A percentile compares a stretch with the other conserved stretches of the same genome.
Evolutionary conservation across 73 alveolate genomes (phyloP).

Genomic region (Paramecium bursaria): DNA sequence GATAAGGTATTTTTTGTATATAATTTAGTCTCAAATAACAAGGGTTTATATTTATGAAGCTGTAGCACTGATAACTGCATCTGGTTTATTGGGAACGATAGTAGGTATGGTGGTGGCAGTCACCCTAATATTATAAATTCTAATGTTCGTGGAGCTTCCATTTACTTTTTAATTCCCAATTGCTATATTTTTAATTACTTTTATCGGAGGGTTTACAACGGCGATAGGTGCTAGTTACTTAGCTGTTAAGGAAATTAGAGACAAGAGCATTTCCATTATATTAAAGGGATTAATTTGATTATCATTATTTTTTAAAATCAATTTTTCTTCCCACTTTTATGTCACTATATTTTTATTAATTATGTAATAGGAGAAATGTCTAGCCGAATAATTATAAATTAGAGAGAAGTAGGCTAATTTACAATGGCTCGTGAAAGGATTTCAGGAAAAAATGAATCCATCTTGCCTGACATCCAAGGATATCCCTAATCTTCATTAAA

Average conservation of each 20-base stretch:
- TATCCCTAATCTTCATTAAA: too few relatives aligned
- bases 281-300: constrained; percentile 80
- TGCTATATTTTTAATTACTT: constrained; percentile 79
- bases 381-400: too few relatives aligned
- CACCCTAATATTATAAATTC: constrained; percentile 89
- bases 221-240: constrained; percentile 89
- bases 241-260: constrained; percentile 90
- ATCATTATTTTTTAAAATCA: too few relatives aligned
- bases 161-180: constrained; percentile 92
- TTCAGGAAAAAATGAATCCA: too few relatives aligned
- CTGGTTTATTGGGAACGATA: constrained; percentile 88
- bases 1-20: too few relatives aligned
- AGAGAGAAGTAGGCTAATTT: too few relatives aligned
- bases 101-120: constrained; percentile 93
- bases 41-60: constrained; percentile 95
- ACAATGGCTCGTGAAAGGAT: too few relatives aligned
- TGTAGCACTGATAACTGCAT: constrained; percentile 82
- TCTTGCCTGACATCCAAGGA: too few relatives aligned
- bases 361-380: too few relatives aligned
- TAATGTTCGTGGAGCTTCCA: constrained; percentile 93
- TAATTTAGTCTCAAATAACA: constrained; percentile 81
- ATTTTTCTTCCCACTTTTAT: too few relatives aligned
- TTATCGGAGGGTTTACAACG: constrained; percentile 79
- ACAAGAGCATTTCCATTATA: constrained; percentile 82
- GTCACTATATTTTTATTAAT: too few relatives aligned